phyloP scores from a whole-genome alignment of 2,329 filamentous ascomycete species.

The Aspergillus sp. region DNA sequence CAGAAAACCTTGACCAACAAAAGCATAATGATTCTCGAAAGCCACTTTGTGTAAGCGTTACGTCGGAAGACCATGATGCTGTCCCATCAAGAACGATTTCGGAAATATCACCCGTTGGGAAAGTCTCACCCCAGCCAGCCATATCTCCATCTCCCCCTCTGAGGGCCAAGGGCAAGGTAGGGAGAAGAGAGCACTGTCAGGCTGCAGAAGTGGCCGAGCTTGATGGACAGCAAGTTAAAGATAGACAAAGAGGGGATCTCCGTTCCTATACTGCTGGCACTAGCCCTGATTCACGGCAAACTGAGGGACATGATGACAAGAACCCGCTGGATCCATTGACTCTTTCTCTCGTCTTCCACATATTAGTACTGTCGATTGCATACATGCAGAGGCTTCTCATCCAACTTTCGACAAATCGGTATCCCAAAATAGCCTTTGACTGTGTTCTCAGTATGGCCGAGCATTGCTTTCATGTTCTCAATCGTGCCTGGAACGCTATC shows the following conservation, averaged over 20 bases:
- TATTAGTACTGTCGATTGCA: conserved; percentile 21
- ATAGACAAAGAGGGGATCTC: background rate
- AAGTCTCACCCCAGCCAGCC: background rate
- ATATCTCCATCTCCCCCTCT: conserved; percentile 2
- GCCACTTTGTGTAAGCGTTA: conserved; percentile 2
- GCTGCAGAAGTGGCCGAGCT: conserved; percentile 28
- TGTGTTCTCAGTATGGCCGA: conserved; percentile 25
- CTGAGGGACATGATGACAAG: conserved; percentile 6
- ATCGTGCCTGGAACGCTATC: conserved; percentile 17
- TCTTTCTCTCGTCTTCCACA: conserved; percentile 26
- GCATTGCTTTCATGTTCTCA: conserved; percentile 26
- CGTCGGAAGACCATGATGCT: background rate
- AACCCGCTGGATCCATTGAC: conserved; percentile 15
- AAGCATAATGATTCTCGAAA: conserved; percentile 7
- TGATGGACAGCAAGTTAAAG: conserved; percentile 26
- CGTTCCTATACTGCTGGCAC: conserved; percentile 17
- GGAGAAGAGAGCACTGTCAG: background rate
- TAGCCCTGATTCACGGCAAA: conserved; percentile 8
- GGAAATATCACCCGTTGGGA: conserved; percentile 1
- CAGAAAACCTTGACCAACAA: conserved; percentile 19
- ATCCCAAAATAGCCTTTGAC: conserved; percentile 16
- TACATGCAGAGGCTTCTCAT: conserved; percentile 20
- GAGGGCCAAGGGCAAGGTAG: conserved; percentile 3
- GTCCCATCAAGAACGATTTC: conserved; percentile 6
- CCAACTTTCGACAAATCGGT: conserved; percentile 18